Base-by-base conservation (phyloP, 352 stramenopile genomes). In the Phytopythium helicoides region DNA sequence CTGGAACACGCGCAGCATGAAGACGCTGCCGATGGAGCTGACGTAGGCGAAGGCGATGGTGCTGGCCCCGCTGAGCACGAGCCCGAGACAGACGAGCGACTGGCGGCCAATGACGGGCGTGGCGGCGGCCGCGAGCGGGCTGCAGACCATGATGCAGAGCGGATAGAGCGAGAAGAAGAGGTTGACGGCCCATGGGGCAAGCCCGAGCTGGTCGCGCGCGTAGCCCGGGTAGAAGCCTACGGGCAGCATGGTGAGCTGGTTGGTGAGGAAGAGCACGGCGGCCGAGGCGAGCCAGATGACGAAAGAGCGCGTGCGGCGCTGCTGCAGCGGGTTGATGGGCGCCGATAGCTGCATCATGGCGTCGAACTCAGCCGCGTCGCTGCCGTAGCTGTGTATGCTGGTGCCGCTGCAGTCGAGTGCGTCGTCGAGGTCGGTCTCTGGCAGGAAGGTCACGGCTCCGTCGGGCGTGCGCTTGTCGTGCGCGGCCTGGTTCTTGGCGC, bases 191-290 rank as follows among this genome's bases (percentile, higher is more conserved):
- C 55, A 47, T 11, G 63, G 53, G 19, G 71, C 72, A 65, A 86
- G 81, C 51, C 65, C 53, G 1, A 84, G 66, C n/a, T 19, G 55
- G 33, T 71, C 49, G 37, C 73, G 53, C 37, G 72, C 79, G 62
- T 87, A 87, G 11, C 58, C 56, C 26, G 79, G 79, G 60, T 86
- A 87, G 65, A 90, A 90, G 23, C 79, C 79, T n/a, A 90, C 79
- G 18, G 76, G 70, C 10, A 90, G 66, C 54, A 76, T 87, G 36
- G 76, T 87, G 53, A 90, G 74, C 47, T 87, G 79, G 56, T 90
- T 90, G 11, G 73, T 76, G 19, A 87, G 70, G 58, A 90, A 87
- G 26, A 90, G 57, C 33, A 87, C 71, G 47, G 51, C 57, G 18
- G 73, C 78, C 8, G 71, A 72, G 34, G 70, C 50, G 39, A 80